Evolutionary conservation across 768 basidiomycete genomes (phyloP).

Genomic region (Rhodotorula kratochvilovae): DNA sequence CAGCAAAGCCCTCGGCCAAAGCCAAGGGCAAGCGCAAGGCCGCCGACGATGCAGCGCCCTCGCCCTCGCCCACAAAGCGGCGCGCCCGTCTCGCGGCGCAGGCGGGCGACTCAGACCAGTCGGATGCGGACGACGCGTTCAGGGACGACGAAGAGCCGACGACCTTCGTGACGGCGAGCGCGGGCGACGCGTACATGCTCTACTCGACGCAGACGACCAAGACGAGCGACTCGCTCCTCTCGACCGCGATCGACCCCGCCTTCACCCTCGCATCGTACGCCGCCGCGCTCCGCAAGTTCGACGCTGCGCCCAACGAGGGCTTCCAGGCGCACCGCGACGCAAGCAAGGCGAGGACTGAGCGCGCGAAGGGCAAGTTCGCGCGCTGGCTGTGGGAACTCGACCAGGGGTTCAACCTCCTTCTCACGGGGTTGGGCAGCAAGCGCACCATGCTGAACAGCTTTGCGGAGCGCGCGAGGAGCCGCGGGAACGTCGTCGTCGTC

Average conservation of each 20-base stretch:
- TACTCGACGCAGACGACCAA: slow-evolving; percentile 52
- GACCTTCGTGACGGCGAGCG: slow-evolving; percentile 57
- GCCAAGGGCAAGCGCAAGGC: slow-evolving; percentile 26
- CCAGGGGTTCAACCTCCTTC: slow-evolving; percentile 79
- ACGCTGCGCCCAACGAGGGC: background rate
- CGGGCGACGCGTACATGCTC: slow-evolving; percentile 82
- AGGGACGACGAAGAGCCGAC: slow-evolving; percentile 10
- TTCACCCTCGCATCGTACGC: slow-evolving; percentile 61
- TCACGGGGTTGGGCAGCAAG: slow-evolving; percentile 89
- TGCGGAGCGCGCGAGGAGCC: slow-evolving; percentile 54
- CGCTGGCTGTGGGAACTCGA: slow-evolving; percentile 67
- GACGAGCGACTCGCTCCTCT: slow-evolving; percentile 77
- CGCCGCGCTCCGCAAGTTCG: slow-evolving; percentile 16
- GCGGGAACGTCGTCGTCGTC: slow-evolving; percentile 68
- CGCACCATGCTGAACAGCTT: slow-evolving; percentile 69
- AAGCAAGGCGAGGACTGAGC: background rate
- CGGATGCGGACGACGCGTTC: slow-evolving; percentile 25
- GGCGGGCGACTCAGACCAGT: slow-evolving; percentile 32
- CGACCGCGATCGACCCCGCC: slow-evolving; percentile 49
- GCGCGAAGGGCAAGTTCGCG: slow-evolving; percentile 51
- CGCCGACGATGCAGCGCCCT: background rate
- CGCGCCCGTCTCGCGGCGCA: background rate
- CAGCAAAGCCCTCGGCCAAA: slow-evolving; percentile 6
- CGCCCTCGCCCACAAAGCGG: background rate
- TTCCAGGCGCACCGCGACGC: background rate